A percentile compares a stretch with the other conserved stretches of the same genome.
Evolutionary conservation across 176 grass and related monocot species (phyloP).

Genomic region (Cenchrus purpureus): DNA sequence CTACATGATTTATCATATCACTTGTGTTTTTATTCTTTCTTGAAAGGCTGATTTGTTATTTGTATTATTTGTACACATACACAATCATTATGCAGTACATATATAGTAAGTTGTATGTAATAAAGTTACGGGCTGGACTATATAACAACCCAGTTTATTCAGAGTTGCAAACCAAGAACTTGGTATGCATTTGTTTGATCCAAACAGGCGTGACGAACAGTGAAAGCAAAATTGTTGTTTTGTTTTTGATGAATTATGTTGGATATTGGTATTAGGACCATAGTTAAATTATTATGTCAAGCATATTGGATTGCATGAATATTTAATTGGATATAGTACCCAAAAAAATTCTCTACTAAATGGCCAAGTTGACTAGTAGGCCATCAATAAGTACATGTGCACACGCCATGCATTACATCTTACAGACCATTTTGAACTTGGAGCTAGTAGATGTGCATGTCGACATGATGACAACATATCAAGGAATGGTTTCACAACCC

Average conservation of each 20-base stretch:
- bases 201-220: too few species aligned
- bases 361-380: background rate
- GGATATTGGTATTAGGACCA: background rate
- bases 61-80: background rate
- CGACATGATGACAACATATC: background rate
- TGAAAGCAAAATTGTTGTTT: too few species aligned
- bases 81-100: background rate
- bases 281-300: background rate
- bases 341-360: background rate
- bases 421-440: background rate
- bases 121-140: background rate
- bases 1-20: background rate
- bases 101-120: background rate
- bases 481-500: background rate
- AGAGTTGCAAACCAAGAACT: too few species aligned
- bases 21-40: background rate
- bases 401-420: background rate
- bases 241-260: too few species aligned
- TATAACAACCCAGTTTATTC: background rate
- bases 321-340: background rate
- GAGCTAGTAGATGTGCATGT: background rate
- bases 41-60: background rate
- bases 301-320: background rate
- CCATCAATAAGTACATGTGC: background rate
- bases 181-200: too few species aligned